Evolutionary conservation across 2,329 filamentous ascomycete species (phyloP).

Genomic region (Herpotrichia juniperi): DNA sequence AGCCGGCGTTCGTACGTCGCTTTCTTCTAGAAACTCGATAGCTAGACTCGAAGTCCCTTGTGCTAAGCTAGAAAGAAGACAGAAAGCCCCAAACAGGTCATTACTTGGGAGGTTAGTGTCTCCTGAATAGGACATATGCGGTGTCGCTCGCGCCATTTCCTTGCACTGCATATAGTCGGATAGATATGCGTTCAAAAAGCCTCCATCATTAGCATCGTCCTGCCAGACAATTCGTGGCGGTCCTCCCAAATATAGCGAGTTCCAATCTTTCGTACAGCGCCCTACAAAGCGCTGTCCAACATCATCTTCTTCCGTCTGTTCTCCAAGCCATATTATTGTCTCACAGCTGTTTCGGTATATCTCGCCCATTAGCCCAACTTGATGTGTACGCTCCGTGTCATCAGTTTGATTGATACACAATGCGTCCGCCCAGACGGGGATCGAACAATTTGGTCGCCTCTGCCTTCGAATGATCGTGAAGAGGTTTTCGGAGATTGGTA

Average conservation of each 20-base stretch:
- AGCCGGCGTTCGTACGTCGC: conserved; percentile 3
- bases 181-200: conserved; percentile 10
- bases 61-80: conserved; percentile 21
- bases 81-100: conserved; percentile 25
- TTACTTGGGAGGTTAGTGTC: conserved; percentile 1
- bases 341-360: conserved; percentile 17
- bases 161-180: conserved; percentile 1
- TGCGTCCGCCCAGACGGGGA: conserved; percentile 16
- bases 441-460: conserved; percentile 6
- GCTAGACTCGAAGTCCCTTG: conserved; percentile 7
- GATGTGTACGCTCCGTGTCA: conserved; percentile 11
- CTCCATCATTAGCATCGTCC: conserved; percentile 5
- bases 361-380: conserved; percentile 19
- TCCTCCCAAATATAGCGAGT: conserved; percentile 3
- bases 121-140: not conserved
- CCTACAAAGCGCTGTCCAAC: conserved; percentile 9
- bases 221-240: conserved; percentile 14
- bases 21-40: conserved; percentile 10
- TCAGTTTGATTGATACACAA: conserved; percentile 19
- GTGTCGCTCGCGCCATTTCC: not conserved
- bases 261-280: conserved; percentile 7
- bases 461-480: conserved; percentile 17
- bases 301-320: conserved; percentile 13
- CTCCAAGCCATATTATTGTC: conserved; percentile 20
- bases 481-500: conserved; percentile 20